Conservation (phyloP, 164 flowering plant species). For the Santalum album region DNA sequence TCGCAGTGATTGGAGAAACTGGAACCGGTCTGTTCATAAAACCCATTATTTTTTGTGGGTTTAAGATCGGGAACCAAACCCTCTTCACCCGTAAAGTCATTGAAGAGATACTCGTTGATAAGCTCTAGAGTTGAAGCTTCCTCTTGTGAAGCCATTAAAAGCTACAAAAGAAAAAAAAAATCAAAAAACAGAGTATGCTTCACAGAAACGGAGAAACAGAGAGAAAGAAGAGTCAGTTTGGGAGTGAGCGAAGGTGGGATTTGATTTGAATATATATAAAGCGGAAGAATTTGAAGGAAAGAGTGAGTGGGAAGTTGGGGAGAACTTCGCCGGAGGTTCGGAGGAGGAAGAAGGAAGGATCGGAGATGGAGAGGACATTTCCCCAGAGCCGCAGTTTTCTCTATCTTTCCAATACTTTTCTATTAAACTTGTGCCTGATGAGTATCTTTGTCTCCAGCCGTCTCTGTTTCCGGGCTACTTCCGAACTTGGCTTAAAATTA, state of each 20-base stretch:
- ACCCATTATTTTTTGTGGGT: slow-evolving; percentile 18
- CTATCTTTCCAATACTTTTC: no score
- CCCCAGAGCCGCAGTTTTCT: no score
- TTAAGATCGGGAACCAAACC: slow-evolving; percentile 15
- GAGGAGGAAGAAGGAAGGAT: no score
- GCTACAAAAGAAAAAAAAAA: not conserved
- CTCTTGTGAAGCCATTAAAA: slow-evolving; percentile 21
- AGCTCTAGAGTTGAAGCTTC: slow-evolving; percentile 27
- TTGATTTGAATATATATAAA: no score
- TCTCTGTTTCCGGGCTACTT: no score
- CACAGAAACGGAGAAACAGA: not conserved
- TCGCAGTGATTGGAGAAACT: not conserved
- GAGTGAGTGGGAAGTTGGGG: no score
- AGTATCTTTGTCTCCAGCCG: no score
- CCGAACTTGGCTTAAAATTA: no score
- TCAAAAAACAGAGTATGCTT: not conserved
- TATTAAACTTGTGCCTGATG: no score
- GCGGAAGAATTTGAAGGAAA: no score
- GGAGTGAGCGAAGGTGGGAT: not conserved
- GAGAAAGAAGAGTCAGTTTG: not conserved
- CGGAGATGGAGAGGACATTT: no score
- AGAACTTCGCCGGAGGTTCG: no score
- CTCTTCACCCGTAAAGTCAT: slow-evolving; percentile 18
- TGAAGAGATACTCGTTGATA: slow-evolving; percentile 28
- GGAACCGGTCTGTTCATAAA: slow-evolving; percentile 11